Evolutionary conservation across 371 early-diverging fungal genomes (phyloP).

Genomic region (Syncephalastrum contaminatum): DNA sequence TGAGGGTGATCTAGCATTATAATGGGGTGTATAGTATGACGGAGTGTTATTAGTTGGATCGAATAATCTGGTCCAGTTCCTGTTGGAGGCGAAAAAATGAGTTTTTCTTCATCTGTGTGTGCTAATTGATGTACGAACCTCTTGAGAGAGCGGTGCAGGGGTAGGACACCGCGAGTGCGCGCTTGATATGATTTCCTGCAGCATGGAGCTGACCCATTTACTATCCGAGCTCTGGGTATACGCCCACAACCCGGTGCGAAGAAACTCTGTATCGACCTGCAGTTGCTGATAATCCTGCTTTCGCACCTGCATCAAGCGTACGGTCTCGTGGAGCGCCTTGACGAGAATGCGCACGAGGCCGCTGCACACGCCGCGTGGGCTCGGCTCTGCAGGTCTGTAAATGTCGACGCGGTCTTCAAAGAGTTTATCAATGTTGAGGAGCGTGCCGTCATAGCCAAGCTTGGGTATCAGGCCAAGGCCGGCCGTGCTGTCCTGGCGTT

Average conservation of each 20-base stretch:
- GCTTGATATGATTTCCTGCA: conserved; percentile 61
- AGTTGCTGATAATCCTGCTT: conserved; percentile 54
- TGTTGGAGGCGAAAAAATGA: too few relatives aligned
- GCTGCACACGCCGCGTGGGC: conserved; percentile 46
- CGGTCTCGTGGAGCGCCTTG: conserved; percentile 62
- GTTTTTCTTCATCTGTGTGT: not conserved
- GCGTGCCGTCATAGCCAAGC: conserved; percentile 31
- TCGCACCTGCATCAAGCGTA: conserved; percentile 47
- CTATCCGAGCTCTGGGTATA: conserved; percentile 21
- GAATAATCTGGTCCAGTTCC: not conserved
- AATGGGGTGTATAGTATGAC: conserved; percentile 2
- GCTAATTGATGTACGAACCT: conserved; percentile 4
- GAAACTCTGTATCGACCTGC: conserved; percentile 61
- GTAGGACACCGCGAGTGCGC: conserved; percentile 34
- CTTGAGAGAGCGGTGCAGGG: conserved; percentile 7
- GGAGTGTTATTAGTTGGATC: not conserved
- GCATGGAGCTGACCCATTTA: conserved; percentile 48
- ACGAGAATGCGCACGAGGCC: conserved; percentile 57
- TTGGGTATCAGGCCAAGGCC: conserved; percentile 22
- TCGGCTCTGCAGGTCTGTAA: conserved; percentile 59
- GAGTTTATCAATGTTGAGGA: conserved; percentile 67
- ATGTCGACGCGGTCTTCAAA: conserved; percentile 70
- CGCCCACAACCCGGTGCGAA: conserved; percentile 46
- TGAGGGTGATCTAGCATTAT: not conserved
- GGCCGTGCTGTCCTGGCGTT: conserved; percentile 5